Evolutionary conservation across 768 basidiomycete genomes (phyloP).

Genomic region (Ramaria sp.): DNA sequence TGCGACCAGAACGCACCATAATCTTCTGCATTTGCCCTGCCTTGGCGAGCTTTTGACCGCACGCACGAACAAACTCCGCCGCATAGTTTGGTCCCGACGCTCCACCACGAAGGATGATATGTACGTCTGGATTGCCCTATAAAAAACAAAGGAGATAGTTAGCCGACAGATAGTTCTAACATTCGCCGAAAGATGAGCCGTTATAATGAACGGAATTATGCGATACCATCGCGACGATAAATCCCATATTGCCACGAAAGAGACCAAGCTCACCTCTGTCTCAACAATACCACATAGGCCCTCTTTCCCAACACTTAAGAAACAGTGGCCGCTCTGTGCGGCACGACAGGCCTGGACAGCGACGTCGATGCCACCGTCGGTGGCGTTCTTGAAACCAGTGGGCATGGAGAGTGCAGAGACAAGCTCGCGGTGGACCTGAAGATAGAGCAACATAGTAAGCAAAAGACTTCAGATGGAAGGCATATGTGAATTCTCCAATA

Average conservation of each 20-base stretch:
- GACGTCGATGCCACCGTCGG: constrained; percentile 85
- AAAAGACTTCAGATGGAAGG: too few relatives aligned
- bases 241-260: background rate
- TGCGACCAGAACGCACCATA: constrained; percentile 49
- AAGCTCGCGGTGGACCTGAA: constrained; percentile 82
- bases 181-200: background rate
- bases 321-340: constrained; percentile 84
- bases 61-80: constrained; percentile 68
- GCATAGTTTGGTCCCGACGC: constrained; percentile 83
- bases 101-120: constrained; percentile 91
- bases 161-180: background rate
- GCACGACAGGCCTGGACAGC: constrained; percentile 95
- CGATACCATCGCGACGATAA: too few relatives aligned
- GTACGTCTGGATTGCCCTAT: constrained; percentile 84
- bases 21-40: constrained; percentile 69
- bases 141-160: background rate
- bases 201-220: too few relatives aligned
- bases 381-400: constrained; percentile 98
- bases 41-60: constrained; percentile 65
- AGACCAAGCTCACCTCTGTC: constrained; percentile 50
- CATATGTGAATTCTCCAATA: too few relatives aligned
- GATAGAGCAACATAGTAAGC: background rate
- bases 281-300: constrained; percentile 91
- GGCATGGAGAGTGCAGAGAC: constrained; percentile 86
- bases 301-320: constrained; percentile 95